Conservation (phyloP, 345 rosid genomes). For the Pugionium cornutum region DNA sequence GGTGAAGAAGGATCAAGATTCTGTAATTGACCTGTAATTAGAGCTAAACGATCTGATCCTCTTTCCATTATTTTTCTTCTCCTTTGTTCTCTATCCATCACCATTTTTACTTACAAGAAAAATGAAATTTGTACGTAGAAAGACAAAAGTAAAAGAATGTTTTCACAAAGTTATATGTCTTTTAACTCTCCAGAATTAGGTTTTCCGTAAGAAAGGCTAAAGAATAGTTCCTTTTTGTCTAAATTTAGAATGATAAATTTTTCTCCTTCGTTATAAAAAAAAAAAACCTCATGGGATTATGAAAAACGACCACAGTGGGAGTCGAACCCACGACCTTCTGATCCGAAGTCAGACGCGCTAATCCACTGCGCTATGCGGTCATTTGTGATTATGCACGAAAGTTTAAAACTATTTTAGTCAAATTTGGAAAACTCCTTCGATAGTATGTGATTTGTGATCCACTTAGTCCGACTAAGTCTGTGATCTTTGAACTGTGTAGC, state of each 20-base stretch:
- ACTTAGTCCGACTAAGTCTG: no score
- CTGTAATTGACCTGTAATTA: slow-evolving; percentile 54
- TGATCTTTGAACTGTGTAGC: no score
- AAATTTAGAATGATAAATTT: no score
- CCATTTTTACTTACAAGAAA: slow-evolving; percentile 28
- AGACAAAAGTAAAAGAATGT: neutral
- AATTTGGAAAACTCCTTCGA: no score
- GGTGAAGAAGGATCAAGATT: slow-evolving; percentile 38
- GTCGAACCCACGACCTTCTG: slow-evolving; percentile 99
- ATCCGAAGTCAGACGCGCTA: slow-evolving; percentile 99
- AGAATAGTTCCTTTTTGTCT: no score
- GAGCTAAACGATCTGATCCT: slow-evolving; percentile 57
- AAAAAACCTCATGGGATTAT: no score
- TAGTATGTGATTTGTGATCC: no score
- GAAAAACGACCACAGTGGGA: slow-evolving; percentile 44
- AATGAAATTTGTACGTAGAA: neutral
- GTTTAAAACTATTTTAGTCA: no score
- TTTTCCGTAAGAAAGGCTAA: neutral
- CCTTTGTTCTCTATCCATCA: slow-evolving; percentile 46
- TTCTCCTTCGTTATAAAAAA: no score
- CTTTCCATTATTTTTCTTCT: slow-evolving; percentile 53
- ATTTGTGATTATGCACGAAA: no score
- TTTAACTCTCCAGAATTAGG: neutral
- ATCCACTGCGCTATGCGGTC: slow-evolving; percentile 99
- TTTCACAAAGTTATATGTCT: slow-evolving; percentile 4